A percentile compares a stretch with the other conserved stretches of the same genome.
Conservation (phyloP, 345 rosid species). For the Cardamine resedifolia region DNA sequence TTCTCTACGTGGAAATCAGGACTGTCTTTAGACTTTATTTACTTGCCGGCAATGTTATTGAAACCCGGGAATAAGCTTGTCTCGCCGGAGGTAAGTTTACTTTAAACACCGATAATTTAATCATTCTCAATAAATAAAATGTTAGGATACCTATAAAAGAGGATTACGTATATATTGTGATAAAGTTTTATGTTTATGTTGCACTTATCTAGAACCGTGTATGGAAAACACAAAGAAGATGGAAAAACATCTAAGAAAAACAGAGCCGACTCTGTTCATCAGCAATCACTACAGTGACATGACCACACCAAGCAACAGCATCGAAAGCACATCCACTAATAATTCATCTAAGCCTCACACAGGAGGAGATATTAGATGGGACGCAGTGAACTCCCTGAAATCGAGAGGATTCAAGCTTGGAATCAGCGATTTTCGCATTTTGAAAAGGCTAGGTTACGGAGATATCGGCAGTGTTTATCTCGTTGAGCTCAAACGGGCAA, state of each 20-base stretch:
- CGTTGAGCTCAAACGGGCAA: slow-evolving; percentile 56
- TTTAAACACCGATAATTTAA: neutral
- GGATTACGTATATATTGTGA: neutral
- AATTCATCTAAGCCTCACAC: slow-evolving; percentile 44
- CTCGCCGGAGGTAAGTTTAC: slow-evolving; percentile 33
- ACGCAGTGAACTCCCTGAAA: slow-evolving; percentile 42
- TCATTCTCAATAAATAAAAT: neutral
- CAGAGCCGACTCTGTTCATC: slow-evolving; percentile 12
- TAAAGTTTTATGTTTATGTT: neutral
- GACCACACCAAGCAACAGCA: slow-evolving; percentile 29
- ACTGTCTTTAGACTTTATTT: slow-evolving; percentile 5
- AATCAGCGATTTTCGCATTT: slow-evolving; percentile 55
- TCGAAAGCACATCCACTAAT: slow-evolving; percentile 18
- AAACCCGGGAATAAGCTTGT: slow-evolving; percentile 22
- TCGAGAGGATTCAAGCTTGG: slow-evolving; percentile 38
- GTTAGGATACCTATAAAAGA: neutral
- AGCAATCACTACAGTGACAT: neutral
- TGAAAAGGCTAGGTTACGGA: slow-evolving; percentile 80
- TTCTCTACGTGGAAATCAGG: neutral
- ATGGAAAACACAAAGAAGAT: slow-evolving; percentile 5
- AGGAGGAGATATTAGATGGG: slow-evolving; percentile 56
- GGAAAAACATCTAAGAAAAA: neutral
- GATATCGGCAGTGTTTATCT: slow-evolving; percentile 90
- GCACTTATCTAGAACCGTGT: neutral
- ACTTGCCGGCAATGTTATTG: slow-evolving; percentile 14